phyloP scores from a whole-genome alignment of 169 alveolate species.

The Plasmodium fragile region DNA sequence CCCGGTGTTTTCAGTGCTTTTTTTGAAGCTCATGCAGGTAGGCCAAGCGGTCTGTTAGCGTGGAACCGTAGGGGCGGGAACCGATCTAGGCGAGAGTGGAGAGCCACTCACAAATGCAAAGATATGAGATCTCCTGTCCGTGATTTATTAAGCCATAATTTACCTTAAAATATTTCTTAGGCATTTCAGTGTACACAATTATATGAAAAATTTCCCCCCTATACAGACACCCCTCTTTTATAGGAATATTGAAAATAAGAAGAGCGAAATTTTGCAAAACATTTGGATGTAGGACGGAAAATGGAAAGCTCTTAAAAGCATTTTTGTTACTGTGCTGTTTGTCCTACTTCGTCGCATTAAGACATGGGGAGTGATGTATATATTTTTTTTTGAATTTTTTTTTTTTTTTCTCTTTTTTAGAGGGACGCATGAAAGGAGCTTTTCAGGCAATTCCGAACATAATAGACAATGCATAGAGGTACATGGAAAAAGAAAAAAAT shows the following conservation, averaged over 20 bases:
- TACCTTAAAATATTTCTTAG: not conserved
- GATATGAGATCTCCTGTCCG: not conserved
- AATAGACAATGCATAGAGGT: slow-evolving; percentile 46
- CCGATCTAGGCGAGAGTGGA: not conserved
- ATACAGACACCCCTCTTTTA: slow-evolving; percentile 53
- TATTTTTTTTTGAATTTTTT: not conserved
- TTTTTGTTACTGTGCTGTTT: not conserved
- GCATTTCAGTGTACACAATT: not conserved
- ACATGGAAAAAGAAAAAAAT: not conserved
- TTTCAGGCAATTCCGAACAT: not conserved
- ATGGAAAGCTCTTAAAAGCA: not conserved
- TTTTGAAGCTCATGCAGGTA: slow-evolving; percentile 54
- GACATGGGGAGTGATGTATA: not conserved
- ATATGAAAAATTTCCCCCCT: not conserved
- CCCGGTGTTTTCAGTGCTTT: slow-evolving; percentile 47
- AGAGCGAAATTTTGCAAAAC: slow-evolving; percentile 50
- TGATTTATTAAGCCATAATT: not conserved
- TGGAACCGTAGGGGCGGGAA: not conserved
- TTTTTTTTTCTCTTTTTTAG: slow-evolving; percentile 21
- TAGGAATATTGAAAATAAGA: slow-evolving; percentile 47
- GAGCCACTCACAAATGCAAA: not conserved
- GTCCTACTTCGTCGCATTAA: not conserved
- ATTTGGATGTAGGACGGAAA: slow-evolving; percentile 42
- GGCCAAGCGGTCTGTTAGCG: not conserved
- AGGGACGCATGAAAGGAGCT: slow-evolving; percentile 48